Evolutionary conservation across 495 filamentous ascomycete species (phyloP).

Genomic region (Aspergillus haitiensis): DNA sequence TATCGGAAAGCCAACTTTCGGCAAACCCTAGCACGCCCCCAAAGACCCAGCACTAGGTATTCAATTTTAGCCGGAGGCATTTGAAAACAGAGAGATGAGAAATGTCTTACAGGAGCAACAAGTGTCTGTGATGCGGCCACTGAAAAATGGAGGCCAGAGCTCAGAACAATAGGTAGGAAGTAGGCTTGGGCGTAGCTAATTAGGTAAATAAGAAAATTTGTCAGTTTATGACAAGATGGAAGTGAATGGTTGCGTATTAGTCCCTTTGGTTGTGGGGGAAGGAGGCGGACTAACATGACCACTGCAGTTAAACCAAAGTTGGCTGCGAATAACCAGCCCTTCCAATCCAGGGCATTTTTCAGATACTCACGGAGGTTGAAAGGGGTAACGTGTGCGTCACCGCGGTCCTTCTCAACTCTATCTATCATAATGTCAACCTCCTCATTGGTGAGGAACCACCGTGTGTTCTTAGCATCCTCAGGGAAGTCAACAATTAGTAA

Average conservation of each 20-base stretch:
- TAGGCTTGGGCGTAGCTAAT: constrained; percentile 1
- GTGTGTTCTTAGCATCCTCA: constrained; percentile 39
- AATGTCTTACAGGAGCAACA: neutral
- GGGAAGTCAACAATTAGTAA: constrained; percentile 53
- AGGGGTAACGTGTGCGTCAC: constrained; percentile 41
- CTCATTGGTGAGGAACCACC: constrained; percentile 40
- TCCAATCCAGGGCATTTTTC: constrained; percentile 43
- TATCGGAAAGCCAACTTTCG: constrained; percentile 14
- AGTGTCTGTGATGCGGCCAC: neutral
- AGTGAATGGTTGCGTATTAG: neutral
- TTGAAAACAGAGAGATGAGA: neutral
- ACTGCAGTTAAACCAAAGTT: constrained; percentile 36
- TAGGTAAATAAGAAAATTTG: neutral
- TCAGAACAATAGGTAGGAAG: neutral
- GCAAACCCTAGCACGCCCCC: constrained; percentile 13
- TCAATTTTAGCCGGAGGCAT: neutral
- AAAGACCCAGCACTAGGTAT: constrained; percentile 12
- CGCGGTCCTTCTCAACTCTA: constrained; percentile 52
- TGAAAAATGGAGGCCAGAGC: neutral
- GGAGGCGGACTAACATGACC: constrained; percentile 33
- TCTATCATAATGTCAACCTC: constrained; percentile 52
- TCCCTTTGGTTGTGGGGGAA: constrained; percentile 20
- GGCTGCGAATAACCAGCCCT: constrained; percentile 56
- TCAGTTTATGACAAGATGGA: neutral
- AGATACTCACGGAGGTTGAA: constrained; percentile 49